phyloP scores from a whole-genome alignment of 768 basidiomycete genomes.

The Russula griseocarnosa region DNA sequence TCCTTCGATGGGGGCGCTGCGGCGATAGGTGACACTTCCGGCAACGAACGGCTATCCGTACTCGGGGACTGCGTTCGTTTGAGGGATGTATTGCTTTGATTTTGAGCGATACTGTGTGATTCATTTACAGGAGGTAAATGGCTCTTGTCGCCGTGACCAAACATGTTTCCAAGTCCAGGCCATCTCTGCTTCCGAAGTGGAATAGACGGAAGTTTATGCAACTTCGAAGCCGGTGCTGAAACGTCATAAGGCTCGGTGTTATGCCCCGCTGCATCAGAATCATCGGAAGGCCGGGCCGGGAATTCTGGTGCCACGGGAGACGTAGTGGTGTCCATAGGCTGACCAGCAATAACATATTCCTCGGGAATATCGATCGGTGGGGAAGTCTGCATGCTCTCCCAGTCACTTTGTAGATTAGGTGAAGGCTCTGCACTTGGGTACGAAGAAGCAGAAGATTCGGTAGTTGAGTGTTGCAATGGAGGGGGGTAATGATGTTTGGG shows the following conservation, averaged over 20 bases:
- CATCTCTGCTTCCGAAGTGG: conserved; percentile 68
- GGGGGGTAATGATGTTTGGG: conserved; percentile 23
- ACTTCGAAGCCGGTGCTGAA: conserved; percentile 45
- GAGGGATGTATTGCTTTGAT: conserved; percentile 53
- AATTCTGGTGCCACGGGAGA: conserved; percentile 53
- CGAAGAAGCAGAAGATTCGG: conserved; percentile 24
- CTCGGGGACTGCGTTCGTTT: conserved; percentile 79
- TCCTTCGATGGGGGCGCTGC: conserved; percentile 47
- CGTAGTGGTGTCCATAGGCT: conserved; percentile 49
- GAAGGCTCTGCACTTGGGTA: conserved; percentile 27
- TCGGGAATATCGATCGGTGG: conserved; percentile 48
- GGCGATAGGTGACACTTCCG: conserved; percentile 43
- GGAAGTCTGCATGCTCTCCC: conserved; percentile 61
- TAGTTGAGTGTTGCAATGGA: conserved; percentile 27
- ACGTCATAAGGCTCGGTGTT: conserved; percentile 38
- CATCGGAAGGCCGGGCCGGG: conserved; percentile 42
- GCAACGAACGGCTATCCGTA: conserved; percentile 60
- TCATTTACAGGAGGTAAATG: conserved; percentile 74
- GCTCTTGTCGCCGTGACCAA: conserved; percentile 66
- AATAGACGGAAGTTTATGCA: conserved; percentile 55
- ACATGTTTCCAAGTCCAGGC: conserved; percentile 61
- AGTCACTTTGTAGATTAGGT: conserved; percentile 33
- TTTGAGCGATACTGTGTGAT: conserved; percentile 46
- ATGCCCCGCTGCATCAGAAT: conserved; percentile 37
- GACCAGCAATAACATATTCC: conserved; percentile 38